These are phyloP conservation scores for Scheffersomyces ergatensis DNA, from an alignment of 805 yeast genomes.

Conservation along the genomic window DNA sequence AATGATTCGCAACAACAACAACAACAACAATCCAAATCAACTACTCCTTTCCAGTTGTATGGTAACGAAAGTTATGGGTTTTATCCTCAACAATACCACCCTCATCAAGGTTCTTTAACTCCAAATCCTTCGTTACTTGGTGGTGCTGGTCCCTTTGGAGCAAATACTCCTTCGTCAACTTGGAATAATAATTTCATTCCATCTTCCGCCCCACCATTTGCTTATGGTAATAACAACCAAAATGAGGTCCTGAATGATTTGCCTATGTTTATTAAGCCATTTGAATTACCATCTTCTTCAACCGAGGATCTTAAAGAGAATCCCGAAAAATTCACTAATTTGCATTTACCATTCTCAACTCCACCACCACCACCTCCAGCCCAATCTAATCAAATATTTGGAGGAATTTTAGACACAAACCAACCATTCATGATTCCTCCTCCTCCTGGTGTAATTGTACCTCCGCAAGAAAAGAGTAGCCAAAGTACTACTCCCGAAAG, in stretches of 20 bases:
- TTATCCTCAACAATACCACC: conserved; percentile 3
- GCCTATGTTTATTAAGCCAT: conserved; percentile 9
- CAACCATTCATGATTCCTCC: conserved; percentile 3
- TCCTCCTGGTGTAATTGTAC: no score
- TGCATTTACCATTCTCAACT: conserved; percentile 20
- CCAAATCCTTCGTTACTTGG: conserved; percentile 9
- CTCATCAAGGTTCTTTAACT: conserved; percentile 24
- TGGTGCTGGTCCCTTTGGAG: conserved; percentile 1
- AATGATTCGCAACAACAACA: conserved; percentile 3
- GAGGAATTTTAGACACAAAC: conserved; percentile 17
- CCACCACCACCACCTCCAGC: conserved; percentile 19
- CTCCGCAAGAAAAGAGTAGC: no score
- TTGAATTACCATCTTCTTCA: conserved; percentile 14
- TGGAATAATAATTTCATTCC: conserved; percentile 33
- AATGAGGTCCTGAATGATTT: conserved; percentile 1
- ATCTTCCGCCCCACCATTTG: conserved; percentile 36
- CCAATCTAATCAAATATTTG: conserved; percentile 9
- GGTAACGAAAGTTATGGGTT: not conserved
- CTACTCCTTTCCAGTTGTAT: not conserved
- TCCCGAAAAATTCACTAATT: conserved; percentile 1
- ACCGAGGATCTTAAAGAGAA: not conserved
- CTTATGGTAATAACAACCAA: conserved; percentile 10
- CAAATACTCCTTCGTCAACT: conserved; percentile 32
- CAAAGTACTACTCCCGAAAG: not conserved
- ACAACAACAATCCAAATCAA: not conserved